Conservation (phyloP, 495 filamentous ascomycete species). For the Tuber borchii region DNA sequence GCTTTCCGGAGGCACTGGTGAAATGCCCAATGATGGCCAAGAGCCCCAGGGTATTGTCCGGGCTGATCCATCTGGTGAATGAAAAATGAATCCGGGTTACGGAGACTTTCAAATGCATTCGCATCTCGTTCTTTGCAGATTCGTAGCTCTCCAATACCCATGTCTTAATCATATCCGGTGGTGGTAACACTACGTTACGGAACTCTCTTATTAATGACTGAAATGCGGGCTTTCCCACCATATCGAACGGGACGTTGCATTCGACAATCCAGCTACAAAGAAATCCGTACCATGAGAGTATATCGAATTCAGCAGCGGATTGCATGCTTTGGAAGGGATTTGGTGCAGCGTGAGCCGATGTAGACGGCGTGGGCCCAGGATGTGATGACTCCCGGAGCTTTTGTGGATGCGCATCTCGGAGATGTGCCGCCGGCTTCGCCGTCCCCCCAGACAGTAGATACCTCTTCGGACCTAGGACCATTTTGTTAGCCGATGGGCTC, state of each 20-base stretch:
- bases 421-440: neutral
- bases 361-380: neutral
- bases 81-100: constrained; percentile 4
- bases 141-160: constrained; percentile 5
- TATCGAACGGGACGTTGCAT: constrained; percentile 1
- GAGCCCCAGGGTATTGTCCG: constrained; percentile 4
- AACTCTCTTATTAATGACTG: constrained; percentile 1
- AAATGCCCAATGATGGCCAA: constrained; percentile 1
- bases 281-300: constrained; percentile 2
- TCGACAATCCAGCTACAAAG: constrained; percentile 3
- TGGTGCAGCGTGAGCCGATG: neutral
- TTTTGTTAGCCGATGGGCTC: neutral
- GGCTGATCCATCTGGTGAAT: neutral
- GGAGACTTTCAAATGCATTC: neutral
- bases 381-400: constrained; percentile 1
- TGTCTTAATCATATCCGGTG: neutral
- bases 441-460: neutral
- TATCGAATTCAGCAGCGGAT: neutral
- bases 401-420: neutral
- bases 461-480: neutral
- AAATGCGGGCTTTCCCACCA: constrained; percentile 1
- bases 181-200: neutral
- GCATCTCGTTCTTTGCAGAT: neutral
- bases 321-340: neutral
- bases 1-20: neutral